These are phyloP conservation scores for Chlorella sp. DNA, from an alignment of 139 green algal genomes.

Conservation along the genomic window DNA sequence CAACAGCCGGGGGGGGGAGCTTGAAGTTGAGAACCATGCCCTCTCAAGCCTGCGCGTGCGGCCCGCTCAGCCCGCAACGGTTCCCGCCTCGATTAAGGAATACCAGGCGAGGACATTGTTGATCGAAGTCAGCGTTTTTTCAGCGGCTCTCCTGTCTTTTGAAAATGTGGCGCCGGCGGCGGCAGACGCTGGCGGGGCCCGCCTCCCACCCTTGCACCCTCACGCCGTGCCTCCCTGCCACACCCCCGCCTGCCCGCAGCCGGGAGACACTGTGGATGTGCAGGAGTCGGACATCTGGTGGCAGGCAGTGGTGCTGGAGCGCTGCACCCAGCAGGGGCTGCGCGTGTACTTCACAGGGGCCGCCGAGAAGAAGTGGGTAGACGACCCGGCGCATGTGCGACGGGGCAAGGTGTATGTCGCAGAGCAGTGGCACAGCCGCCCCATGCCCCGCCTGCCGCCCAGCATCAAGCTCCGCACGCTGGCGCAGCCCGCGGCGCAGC, in stretches of 20 bases:
- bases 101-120: not conserved
- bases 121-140: too few species aligned
- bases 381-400: not conserved
- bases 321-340: not conserved
- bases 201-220: not conserved
- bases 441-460: slow-evolving; percentile 8
- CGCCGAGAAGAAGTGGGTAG: not conserved
- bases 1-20: too few species aligned
- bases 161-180: not conserved
- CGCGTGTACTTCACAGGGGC: slow-evolving; percentile 36
- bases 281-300: not conserved
- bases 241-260: not conserved
- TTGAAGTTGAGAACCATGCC: not conserved
- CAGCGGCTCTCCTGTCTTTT: not conserved
- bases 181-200: not conserved
- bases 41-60: not conserved
- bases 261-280: not conserved
- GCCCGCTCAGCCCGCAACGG: not conserved
- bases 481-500: not conserved
- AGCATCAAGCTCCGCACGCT: not conserved
- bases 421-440: not conserved
- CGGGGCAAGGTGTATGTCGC: not conserved
- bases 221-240: not conserved
- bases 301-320: not conserved
- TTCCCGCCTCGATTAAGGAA: not conserved